Percentiles rank a stretch among this genome's conserved stretches.
Conservation (phyloP, 805 yeast species). For the Peterozyma xylosa region DNA sequence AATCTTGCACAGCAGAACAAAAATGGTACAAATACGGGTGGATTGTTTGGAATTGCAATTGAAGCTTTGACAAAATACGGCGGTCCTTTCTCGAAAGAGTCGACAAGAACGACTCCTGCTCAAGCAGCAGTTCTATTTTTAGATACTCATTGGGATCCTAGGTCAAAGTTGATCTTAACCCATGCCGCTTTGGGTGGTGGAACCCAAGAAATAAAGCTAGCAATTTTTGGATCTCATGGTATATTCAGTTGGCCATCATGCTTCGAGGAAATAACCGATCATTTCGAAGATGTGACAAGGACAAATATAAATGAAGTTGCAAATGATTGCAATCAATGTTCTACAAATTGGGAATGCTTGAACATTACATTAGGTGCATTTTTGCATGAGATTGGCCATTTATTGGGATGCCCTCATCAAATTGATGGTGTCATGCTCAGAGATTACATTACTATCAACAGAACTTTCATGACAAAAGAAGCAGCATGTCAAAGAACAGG, state of each 20-base stretch:
- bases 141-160: constrained; percentile 78
- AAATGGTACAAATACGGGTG: constrained; percentile 66
- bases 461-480: constrained; percentile 76
- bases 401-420: constrained; percentile 88
- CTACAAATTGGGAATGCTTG: constrained; percentile 84
- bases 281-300: constrained; percentile 66
- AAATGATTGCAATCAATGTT: constrained; percentile 79
- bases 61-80: constrained; percentile 60
- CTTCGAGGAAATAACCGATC: constrained; percentile 59
- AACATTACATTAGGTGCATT: constrained; percentile 88
- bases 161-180: constrained; percentile 51
- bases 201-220: constrained; percentile 57
- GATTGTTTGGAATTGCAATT: constrained; percentile 68
- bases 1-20: constrained; percentile 83
- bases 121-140: constrained; percentile 82
- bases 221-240: constrained; percentile 93
- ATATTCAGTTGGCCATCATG: constrained; percentile 88
- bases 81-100: constrained; percentile 37
- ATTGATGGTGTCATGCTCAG: constrained; percentile 85
- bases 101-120: constrained; percentile 33
- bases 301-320: constrained; percentile 70
- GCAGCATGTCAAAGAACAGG: constrained; percentile 44
- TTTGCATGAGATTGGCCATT: constrained; percentile 92
- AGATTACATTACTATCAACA: constrained; percentile 72
- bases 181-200: constrained; percentile 98